Percentiles rank a stretch among this genome's conserved stretches.
Evolutionary conservation across 768 basidiomycete species (phyloP).

Genomic region (Boletus rufocinnamomeus): DNA sequence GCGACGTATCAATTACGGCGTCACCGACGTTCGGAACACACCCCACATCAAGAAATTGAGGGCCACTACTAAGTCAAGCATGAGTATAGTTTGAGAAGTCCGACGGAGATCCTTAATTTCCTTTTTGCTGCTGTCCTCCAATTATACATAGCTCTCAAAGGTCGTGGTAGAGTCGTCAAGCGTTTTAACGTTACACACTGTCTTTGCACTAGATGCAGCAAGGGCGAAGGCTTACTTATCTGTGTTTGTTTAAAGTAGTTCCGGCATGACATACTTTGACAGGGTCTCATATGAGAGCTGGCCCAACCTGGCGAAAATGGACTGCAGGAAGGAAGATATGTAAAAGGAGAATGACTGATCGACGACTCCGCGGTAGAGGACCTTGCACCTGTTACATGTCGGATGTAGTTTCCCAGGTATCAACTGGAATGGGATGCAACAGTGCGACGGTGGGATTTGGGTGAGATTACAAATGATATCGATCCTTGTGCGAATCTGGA

Average conservation of each 20-base stretch:
- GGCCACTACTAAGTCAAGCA: too few species aligned
- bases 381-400: constrained; percentile 10
- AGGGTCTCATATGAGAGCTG: background rate
- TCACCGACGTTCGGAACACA: background rate
- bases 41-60: background rate
- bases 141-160: background rate
- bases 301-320: background rate
- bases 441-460: background rate
- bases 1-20: background rate
- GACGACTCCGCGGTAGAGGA: background rate
- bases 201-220: background rate
- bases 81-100: background rate
- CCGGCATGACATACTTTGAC: background rate
- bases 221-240: background rate
- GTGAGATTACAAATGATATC: background rate
- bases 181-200: background rate
- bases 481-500: background rate
- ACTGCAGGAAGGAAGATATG: background rate
- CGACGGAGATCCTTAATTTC: background rate
- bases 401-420: constrained; percentile 6
- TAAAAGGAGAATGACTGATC: background rate
- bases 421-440: background rate
- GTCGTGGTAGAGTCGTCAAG: too few species aligned
- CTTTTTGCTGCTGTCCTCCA: background rate
- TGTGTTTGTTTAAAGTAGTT: constrained; percentile 7